A percentile compares a stretch with the other conserved stretches of the same genome.
Evolutionary conservation across 139 green algal genomes (phyloP).

Genomic region (Mesostigma viride): DNA sequence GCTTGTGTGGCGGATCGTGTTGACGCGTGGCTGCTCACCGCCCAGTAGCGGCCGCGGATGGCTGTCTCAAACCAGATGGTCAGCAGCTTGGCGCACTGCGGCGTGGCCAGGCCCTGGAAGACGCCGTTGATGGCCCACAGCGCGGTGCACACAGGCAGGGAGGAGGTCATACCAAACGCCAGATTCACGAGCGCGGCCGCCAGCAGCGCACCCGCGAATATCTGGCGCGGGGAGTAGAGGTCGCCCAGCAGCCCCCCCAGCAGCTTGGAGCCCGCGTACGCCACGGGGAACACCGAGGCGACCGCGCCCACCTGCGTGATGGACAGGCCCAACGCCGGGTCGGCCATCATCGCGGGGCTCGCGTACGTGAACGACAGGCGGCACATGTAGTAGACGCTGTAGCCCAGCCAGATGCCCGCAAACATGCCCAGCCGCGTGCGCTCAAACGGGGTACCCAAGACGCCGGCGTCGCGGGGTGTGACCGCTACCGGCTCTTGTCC

Average conservation of each 20-base stretch:
- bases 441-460: too few relatives aligned
- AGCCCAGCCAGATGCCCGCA: too few relatives aligned
- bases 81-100: constrained; percentile 84
- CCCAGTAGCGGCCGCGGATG: constrained; percentile 76
- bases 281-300: constrained; percentile 85
- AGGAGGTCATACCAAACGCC: constrained; percentile 72
- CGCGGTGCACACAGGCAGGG: constrained; percentile 56
- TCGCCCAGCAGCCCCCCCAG: constrained; percentile 75
- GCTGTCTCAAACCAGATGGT: constrained; percentile 86
- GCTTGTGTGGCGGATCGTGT: too few relatives aligned
- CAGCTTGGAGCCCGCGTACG: constrained; percentile 80
- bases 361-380: background rate
- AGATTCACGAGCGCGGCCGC: constrained; percentile 74
- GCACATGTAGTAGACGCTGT: background rate
- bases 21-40: too few relatives aligned
- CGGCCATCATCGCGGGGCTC: background rate
- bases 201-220: constrained; percentile 17
- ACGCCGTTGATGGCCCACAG: constrained; percentile 43
- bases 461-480: too few relatives aligned
- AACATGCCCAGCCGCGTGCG: too few relatives aligned
- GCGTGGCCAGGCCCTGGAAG: constrained; percentile 82
- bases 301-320: constrained; percentile 80
- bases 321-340: constrained; percentile 50
- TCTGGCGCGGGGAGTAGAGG: constrained; percentile 49
- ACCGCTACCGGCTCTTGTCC: too few relatives aligned